A percentile compares a stretch with the other conserved stretches of the same genome.
Evolutionary conservation across 176 grass and related monocot species (phyloP).

Genomic region (Oryza officinalis): DNA sequence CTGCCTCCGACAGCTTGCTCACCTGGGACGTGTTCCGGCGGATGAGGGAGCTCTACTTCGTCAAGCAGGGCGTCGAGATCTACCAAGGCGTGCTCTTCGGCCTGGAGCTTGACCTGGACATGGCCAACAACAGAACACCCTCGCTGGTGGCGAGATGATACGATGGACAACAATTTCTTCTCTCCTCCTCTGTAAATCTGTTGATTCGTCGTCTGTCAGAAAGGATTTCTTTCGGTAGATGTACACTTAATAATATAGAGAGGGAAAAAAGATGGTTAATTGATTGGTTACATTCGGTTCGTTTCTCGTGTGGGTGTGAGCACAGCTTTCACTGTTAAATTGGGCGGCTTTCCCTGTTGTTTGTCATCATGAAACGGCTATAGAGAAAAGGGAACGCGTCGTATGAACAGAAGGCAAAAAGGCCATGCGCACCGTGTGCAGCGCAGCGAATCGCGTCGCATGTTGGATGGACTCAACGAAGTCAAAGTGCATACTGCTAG

Average conservation of each 20-base stretch:
- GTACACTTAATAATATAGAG: neutral
- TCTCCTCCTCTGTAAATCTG: neutral
- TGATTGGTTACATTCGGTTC: neutral
- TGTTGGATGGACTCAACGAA: no score
- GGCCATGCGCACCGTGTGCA: no score
- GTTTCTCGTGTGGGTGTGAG: neutral
- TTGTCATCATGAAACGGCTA: neutral
- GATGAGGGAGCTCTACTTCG: slow-evolving; percentile 62
- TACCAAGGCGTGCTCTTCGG: slow-evolving; percentile 58
- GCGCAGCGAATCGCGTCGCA: no score
- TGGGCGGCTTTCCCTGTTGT: neutral
- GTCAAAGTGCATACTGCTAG: neutral
- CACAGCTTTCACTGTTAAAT: no score
- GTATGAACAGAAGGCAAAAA: neutral
- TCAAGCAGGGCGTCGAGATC: slow-evolving; percentile 5
- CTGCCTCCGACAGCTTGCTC: slow-evolving; percentile 72
- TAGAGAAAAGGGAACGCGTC: neutral
- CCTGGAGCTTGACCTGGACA: slow-evolving; percentile 35
- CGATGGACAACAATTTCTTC: neutral
- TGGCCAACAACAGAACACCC: neutral
- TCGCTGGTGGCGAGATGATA: neutral
- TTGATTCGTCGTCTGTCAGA: neutral
- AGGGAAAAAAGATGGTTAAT: neutral
- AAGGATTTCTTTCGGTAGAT: neutral
- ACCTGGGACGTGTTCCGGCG: slow-evolving; percentile 72